These are phyloP conservation scores for Apiotrichum siamense DNA, from an alignment of 1,284 basidiomycete genomes.

Conservation along the genomic window DNA sequence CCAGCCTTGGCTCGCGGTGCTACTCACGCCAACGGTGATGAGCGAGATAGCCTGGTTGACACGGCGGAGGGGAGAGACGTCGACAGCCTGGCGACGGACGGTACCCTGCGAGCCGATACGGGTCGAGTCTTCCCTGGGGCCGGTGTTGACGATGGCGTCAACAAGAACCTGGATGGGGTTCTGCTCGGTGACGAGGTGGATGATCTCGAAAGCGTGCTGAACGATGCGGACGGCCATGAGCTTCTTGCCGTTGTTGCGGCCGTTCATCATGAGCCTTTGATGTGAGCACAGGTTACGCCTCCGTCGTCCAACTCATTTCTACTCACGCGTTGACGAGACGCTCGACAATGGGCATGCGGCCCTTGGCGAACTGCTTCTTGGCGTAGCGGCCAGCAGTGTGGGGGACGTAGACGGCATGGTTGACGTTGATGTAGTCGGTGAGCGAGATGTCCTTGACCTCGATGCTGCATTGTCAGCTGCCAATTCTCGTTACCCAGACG, in stretches of 20 bases:
- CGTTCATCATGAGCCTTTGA: slow-evolving; percentile 96
- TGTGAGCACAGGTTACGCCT: background rate
- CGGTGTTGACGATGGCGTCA: slow-evolving; percentile 99
- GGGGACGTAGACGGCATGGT: slow-evolving; percentile 93
- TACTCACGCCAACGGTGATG: slow-evolving; percentile 69
- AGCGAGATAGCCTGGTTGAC: slow-evolving; percentile 98
- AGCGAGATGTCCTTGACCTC: slow-evolving; percentile 99
- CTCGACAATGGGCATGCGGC: slow-evolving; percentile 99
- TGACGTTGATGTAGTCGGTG: slow-evolving; percentile 98
- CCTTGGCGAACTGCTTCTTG: slow-evolving; percentile 99
- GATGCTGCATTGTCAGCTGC: slow-evolving; percentile 56
- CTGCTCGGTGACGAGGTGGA: slow-evolving; percentile 99
- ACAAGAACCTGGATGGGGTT: slow-evolving; percentile 98
- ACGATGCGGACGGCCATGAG: slow-evolving; percentile 99
- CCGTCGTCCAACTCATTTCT: background rate
- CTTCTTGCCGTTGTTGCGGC: slow-evolving; percentile 99
- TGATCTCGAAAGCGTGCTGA: slow-evolving; percentile 99
- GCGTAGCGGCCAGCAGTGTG: slow-evolving; percentile 99
- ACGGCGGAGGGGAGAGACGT: slow-evolving; percentile 95
- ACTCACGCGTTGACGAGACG: slow-evolving; percentile 93
- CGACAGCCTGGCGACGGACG: slow-evolving; percentile 98
- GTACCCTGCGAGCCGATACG: slow-evolving; percentile 99
- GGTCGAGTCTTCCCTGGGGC: slow-evolving; percentile 98
- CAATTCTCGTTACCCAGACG: background rate
- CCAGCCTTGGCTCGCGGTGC: background rate